Evolutionary conservation across 192 early-diverging fungal genomes (phyloP).

Genomic region (Coemansia sp.): DNA sequence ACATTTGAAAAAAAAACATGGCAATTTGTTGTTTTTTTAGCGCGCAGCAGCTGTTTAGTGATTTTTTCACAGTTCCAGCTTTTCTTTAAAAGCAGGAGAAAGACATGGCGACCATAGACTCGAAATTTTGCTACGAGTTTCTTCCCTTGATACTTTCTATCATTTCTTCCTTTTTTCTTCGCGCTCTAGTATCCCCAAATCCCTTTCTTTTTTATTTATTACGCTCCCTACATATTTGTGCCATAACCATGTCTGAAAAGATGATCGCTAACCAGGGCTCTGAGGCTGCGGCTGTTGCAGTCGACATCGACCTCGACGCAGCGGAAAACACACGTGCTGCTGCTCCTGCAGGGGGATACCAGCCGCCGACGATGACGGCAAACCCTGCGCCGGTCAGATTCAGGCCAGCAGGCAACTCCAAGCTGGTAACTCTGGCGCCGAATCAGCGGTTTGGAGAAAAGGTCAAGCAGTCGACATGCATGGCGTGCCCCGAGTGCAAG

Average conservation of each 20-base stretch:
- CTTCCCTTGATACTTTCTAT: not conserved
- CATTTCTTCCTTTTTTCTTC: not conserved
- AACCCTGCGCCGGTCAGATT: not conserved
- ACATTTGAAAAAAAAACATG: not conserved
- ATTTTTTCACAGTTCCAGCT: too few relatives aligned
- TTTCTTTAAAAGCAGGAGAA: too few relatives aligned
- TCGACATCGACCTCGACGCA: not conserved
- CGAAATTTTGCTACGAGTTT: too few relatives aligned
- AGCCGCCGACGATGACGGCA: not conserved
- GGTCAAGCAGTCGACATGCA: slow-evolving; percentile 1
- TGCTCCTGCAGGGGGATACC: not conserved
- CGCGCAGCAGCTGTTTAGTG: too few relatives aligned
- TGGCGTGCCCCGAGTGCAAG: slow-evolving; percentile 5
- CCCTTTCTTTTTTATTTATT: not conserved
- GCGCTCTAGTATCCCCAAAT: not conserved
- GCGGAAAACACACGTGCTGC: not conserved
- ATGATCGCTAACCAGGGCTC: not conserved
- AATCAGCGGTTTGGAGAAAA: not conserved
- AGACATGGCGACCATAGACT: too few relatives aligned
- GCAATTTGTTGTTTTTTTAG: not conserved
- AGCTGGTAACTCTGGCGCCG: not conserved
- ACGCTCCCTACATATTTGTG: not conserved
- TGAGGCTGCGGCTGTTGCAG: not conserved
- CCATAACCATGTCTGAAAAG: not conserved
- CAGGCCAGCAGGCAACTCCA: not conserved